Evolutionary conservation across 108 stramenopile genomes (phyloP).

Genomic region (Stephanodiscus triporus): DNA sequence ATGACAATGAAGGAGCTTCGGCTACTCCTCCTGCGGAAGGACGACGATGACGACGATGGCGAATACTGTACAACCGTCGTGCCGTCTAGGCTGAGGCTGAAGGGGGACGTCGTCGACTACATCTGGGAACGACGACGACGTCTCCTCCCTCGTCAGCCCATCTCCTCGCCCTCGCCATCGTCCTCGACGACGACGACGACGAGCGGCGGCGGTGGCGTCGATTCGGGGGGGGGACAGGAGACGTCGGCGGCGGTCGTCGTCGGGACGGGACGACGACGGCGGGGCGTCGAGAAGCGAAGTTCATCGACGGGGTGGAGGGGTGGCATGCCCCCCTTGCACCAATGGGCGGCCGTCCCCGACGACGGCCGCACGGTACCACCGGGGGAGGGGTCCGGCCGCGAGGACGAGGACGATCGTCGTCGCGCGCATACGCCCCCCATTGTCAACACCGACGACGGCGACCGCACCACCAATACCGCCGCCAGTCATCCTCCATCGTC

Average conservation of each 20-base stretch:
- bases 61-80: not conserved
- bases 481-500: not conserved
- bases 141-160: not conserved
- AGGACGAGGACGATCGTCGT: no score
- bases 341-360: no score
- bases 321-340: no score
- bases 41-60: constrained; percentile 43
- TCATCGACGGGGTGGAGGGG: no score
- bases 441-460: not conserved
- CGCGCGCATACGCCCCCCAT: no score
- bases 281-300: no score
- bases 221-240: not conserved
- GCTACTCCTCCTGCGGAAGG: constrained; percentile 20
- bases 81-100: constrained; percentile 46
- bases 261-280: not conserved
- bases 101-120: constrained; percentile 68
- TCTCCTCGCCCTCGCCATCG: not conserved
- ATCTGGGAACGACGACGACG: constrained; percentile 21
- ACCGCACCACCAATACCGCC: not conserved
- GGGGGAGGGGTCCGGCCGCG: no score
- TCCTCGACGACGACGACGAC: not conserved
- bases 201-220: not conserved
- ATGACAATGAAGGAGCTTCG: constrained; percentile 74
- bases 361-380: no score
- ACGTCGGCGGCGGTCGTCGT: not conserved